Percentiles rank a stretch among this genome's conserved stretches.
These are phyloP conservation scores for Mytilinidion resinicola DNA, from an alignment of 495 filamentous ascomycete species.

Conservation along the genomic window DNA sequence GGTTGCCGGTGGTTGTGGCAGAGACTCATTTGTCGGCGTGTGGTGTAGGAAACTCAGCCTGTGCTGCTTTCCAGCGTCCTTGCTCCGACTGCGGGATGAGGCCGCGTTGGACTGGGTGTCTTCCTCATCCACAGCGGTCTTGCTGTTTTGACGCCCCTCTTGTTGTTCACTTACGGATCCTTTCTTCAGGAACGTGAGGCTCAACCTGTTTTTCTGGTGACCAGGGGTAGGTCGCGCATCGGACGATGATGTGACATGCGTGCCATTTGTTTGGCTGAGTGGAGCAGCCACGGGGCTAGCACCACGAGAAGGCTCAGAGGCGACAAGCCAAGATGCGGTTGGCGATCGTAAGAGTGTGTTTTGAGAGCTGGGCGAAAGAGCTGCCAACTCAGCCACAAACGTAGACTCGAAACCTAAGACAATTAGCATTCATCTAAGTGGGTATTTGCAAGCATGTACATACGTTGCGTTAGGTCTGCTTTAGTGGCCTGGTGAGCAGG, in stretches of 20 bases:
- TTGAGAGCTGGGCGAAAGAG: conserved; percentile 36
- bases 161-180: conserved; percentile 3
- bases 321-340: conserved; percentile 36
- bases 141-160: conserved; percentile 12
- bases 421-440: conserved; percentile 4
- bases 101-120: conserved; percentile 11
- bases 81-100: conserved; percentile 22
- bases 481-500: conserved; percentile 56
- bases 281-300: conserved; percentile 11
- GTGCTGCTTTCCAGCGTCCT: conserved; percentile 7
- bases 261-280: conserved; percentile 8
- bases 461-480: conserved; percentile 44
- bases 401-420: conserved; percentile 52
- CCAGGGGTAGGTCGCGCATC: conserved; percentile 13
- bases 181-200: conserved; percentile 32
- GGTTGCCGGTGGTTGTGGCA: neutral
- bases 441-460: conserved; percentile 9
- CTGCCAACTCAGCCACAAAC: conserved; percentile 55
- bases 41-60: conserved; percentile 15
- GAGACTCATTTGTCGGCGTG: conserved; percentile 2
- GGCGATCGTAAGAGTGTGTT: conserved; percentile 14
- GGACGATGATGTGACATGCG: conserved; percentile 5
- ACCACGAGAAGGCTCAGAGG: conserved; percentile 9
- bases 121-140: conserved; percentile 10
- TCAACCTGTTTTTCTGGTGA: conserved; percentile 32